Base-by-base conservation (phyloP, 306 rosid species). In the Dryas alaskensis region DNA sequence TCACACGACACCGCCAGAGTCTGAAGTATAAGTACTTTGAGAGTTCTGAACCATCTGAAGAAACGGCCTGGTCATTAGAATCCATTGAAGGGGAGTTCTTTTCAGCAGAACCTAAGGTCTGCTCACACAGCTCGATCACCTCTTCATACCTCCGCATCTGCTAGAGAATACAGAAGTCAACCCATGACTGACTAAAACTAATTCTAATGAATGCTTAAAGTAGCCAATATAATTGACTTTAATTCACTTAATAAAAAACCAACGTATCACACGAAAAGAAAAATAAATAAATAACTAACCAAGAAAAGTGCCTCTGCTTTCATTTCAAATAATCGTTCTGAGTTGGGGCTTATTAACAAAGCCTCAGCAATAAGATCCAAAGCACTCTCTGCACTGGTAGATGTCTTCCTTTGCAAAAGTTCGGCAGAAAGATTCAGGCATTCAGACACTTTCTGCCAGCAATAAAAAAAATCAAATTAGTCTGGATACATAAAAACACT, bases 81-180 rank as follows among this genome's bases (percentile, higher is more conserved):
- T 80, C 83, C 4, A 67, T 19, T 60, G 80, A 82, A 80, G 74
- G 75, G 62, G 76, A 84, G 82, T 94, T 94, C 81, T 86, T 89
- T 86, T 94, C 99, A 40, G 96, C 92, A 70, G 93, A 92, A 80
- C 55, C 84, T 82, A 92, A 61, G 74, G 93, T 89, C 85, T 77
- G 72, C 42, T 87, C 89, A 78, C 99, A 94, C 72, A 90, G 78
- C 77, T 85, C 90, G 86, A 88, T 87, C 81, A 81, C 97, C 84
- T 94, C 93, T 71, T 92, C 95, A 73, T 85, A 92, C 81, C 94
- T 86, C 60, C 89, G 81, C 62, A 87, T 86, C 99, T 94, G 93
- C 69, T 70, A 82, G 48, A 65, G 52, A 69, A 73, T 46, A 81
- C 67, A 82, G 31, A 81, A 86, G 73, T 87, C 74, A 84, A 49